A percentile compares a stretch with the other conserved stretches of the same genome.
phyloP scores from a whole-genome alignment of 1,284 basidiomycete species.

The Cutaneotrichosporon sp. region DNA sequence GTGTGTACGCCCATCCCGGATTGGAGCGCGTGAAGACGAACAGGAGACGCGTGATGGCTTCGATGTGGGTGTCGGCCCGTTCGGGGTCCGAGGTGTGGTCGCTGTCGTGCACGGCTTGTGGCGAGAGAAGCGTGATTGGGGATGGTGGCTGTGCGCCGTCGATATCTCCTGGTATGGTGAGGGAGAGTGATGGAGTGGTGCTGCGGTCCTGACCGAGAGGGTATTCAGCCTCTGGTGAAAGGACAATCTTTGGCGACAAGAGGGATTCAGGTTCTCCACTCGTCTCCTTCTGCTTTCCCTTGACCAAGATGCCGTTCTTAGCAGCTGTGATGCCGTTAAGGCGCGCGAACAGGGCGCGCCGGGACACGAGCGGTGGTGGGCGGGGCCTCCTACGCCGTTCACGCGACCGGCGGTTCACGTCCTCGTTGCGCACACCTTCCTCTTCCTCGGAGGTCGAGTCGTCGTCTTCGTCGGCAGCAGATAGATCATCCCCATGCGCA shows the following conservation, averaged over 20 bases:
- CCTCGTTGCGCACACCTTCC: constrained; percentile 6
- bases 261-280: constrained; percentile 7
- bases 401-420: constrained; percentile 6
- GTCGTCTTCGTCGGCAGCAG: neutral
- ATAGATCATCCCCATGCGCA: neutral
- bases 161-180: constrained; percentile 23
- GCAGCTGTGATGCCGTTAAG: constrained; percentile 15
- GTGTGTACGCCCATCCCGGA: constrained; percentile 44
- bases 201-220: constrained; percentile 10
- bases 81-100: constrained; percentile 24
- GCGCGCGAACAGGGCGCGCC: constrained; percentile 21
- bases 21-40: constrained; percentile 46
- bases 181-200: constrained; percentile 26
- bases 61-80: constrained; percentile 44
- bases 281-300: constrained; percentile 21
- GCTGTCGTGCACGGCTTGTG: constrained; percentile 26
- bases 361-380: constrained; percentile 11
- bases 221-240: constrained; percentile 24
- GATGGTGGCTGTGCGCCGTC: constrained; percentile 20
- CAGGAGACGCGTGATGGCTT: constrained; percentile 49
- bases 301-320: neutral
- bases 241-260: constrained; percentile 35
- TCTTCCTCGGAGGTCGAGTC: constrained; percentile 18
- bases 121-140: constrained; percentile 45
- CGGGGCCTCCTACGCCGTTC: constrained; percentile 1